Conservation (phyloP, 2,329 filamentous ascomycete genomes). For the Annulohypoxylon truncatum region DNA sequence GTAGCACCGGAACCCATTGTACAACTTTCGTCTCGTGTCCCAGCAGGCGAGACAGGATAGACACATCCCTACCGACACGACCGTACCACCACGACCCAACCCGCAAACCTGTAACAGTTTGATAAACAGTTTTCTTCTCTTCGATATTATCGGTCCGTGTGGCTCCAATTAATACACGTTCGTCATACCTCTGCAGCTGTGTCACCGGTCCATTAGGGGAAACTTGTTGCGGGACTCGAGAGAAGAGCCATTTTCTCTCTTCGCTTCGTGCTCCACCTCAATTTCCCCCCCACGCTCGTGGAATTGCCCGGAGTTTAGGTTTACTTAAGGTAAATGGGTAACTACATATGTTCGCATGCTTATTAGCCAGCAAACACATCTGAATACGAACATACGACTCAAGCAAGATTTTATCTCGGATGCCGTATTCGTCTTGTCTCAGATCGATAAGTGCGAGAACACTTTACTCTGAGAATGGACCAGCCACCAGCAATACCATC, state of each 20-base stretch:
- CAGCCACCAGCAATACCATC: background rate
- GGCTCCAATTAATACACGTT: conserved; percentile 24
- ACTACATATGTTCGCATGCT: background rate
- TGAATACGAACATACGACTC: background rate
- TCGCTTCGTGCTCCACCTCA: conserved; percentile 8
- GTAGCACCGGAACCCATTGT: conserved; percentile 22
- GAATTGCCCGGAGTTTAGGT: conserved; percentile 12
- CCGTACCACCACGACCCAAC: conserved; percentile 25
- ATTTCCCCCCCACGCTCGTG: conserved; percentile 20
- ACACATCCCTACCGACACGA: conserved; percentile 22
- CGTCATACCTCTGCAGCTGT: conserved; percentile 20
- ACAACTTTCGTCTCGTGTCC: conserved; percentile 28
- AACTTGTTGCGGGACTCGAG: conserved; percentile 3
- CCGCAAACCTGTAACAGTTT: conserved; percentile 12
- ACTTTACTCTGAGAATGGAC: background rate
- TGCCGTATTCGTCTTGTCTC: background rate
- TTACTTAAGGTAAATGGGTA: conserved; percentile 17
- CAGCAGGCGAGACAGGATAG: conserved; percentile 29
- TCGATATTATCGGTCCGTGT: conserved; percentile 17
- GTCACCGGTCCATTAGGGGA: conserved; percentile 19
- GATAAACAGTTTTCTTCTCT: background rate
- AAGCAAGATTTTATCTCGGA: background rate
- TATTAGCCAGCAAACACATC: background rate
- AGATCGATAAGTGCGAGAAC: background rate
- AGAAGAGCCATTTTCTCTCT: conserved; percentile 1